A percentile compares a stretch with the other conserved stretches of the same genome.
Evolutionary conservation across 257 asterid species (phyloP).

Genomic region (Primulina huaijiensis): DNA sequence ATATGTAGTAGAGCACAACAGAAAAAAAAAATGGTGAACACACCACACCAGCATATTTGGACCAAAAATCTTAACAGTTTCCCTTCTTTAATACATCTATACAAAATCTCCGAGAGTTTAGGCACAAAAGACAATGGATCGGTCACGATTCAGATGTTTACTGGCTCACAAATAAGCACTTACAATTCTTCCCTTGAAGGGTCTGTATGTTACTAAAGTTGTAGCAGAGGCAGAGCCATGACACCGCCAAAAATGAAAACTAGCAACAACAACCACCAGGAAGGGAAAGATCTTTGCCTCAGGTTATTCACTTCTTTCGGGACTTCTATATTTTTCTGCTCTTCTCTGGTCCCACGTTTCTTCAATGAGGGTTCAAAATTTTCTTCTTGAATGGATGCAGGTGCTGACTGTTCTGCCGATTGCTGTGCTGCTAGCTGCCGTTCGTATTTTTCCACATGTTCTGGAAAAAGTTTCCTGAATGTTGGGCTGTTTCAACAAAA

Average conservation of each 20-base stretch:
- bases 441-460: constrained; percentile 74
- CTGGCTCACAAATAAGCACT: constrained; percentile 18
- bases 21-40: background rate
- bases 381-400: constrained; percentile 33
- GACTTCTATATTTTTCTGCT: constrained; percentile 32
- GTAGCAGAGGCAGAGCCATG: constrained; percentile 93
- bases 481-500: constrained; percentile 50
- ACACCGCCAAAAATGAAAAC: constrained; percentile 64
- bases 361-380: constrained; percentile 35
- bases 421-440: constrained; percentile 53
- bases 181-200: constrained; percentile 13
- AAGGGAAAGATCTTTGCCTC: constrained; percentile 51
- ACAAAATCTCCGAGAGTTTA: constrained; percentile 27
- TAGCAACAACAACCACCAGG: constrained; percentile 69
- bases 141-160: constrained; percentile 23
- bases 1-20: background rate
- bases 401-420: constrained; percentile 44
- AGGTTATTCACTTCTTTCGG: constrained; percentile 47
- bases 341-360: constrained; percentile 44
- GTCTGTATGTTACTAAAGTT: constrained; percentile 42
- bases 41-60: constrained; percentile 6
- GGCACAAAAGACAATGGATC: constrained; percentile 21
- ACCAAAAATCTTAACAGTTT: constrained; percentile 23
- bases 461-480: constrained; percentile 80
- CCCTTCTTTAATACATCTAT: constrained; percentile 36